Percentiles rank a stretch among this genome's conserved stretches.
phyloP scores from a whole-genome alignment of 768 basidiomycete species.

The Leucocoprinus birnbaumii region DNA sequence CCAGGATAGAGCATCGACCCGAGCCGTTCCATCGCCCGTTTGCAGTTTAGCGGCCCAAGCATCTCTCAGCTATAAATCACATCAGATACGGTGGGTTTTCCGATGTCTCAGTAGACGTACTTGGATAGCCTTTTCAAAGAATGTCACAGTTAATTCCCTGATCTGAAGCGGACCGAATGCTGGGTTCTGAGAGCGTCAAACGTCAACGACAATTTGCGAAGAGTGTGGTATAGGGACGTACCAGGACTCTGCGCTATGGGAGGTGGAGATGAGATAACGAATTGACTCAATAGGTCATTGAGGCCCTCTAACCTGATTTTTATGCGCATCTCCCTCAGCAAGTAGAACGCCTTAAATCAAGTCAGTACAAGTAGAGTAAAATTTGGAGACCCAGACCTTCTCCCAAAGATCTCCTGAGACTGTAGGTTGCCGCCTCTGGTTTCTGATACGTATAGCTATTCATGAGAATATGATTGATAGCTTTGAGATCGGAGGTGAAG shows the following conservation, averaged over 20 bases:
- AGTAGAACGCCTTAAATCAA: constrained; percentile 41
- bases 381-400: constrained; percentile 21
- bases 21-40: constrained; percentile 20
- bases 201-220: no score
- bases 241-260: constrained; percentile 40
- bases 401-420: constrained; percentile 40
- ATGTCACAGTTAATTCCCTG: constrained; percentile 52
- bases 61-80: constrained; percentile 38
- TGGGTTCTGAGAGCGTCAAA: constrained; percentile 43
- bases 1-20: constrained; percentile 61
- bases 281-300: neutral
- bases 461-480: constrained; percentile 57
- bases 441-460: constrained; percentile 71
- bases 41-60: constrained; percentile 35
- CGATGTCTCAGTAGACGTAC: constrained; percentile 21
- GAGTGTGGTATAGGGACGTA: constrained; percentile 10
- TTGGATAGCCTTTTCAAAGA: constrained; percentile 51
- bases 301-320: constrained; percentile 34
- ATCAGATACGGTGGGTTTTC: neutral
- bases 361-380: constrained; percentile 28
- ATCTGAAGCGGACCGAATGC: constrained; percentile 63
- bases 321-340: constrained; percentile 45
- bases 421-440: constrained; percentile 34
- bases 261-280: neutral
- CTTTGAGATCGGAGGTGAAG: constrained; percentile 57